A percentile compares a stretch with the other conserved stretches of the same genome.
These are phyloP conservation scores for Ceratocystis lukuohia DNA, from an alignment of 2,329 filamentous ascomycete genomes.

Conservation along the genomic window DNA sequence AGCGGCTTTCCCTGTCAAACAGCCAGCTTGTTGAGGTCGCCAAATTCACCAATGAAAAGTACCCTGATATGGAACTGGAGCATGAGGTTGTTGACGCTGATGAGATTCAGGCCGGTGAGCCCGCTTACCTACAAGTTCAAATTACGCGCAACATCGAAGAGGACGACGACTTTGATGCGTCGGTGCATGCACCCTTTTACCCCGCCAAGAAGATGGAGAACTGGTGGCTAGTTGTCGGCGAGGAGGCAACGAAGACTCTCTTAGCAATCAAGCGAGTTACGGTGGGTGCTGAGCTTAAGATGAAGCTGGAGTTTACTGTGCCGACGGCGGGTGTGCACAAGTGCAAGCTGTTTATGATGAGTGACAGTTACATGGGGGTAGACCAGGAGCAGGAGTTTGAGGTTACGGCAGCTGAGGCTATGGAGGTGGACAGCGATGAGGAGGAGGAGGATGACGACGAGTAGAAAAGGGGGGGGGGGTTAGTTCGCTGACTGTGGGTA, in stretches of 20 bases:
- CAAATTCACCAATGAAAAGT: slow-evolving; percentile 88
- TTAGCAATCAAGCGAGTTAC: slow-evolving; percentile 92
- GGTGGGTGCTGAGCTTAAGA: slow-evolving; percentile 62
- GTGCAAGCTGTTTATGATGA: slow-evolving; percentile 87
- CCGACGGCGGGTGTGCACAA: slow-evolving; percentile 73
- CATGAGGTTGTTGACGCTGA: slow-evolving; percentile 75
- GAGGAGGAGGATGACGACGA: slow-evolving; percentile 46
- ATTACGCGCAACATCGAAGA: slow-evolving; percentile 74
- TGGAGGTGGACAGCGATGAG: slow-evolving; percentile 86
- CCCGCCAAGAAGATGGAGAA: slow-evolving; percentile 87
- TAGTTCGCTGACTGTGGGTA: slow-evolving; percentile 1
- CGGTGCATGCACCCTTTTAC: slow-evolving; percentile 92
- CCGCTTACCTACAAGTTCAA: slow-evolving; percentile 69
- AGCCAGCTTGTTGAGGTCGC: slow-evolving; percentile 79
- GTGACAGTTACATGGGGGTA: slow-evolving; percentile 90
- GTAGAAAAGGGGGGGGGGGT: slow-evolving; percentile 26
- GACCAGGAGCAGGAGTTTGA: slow-evolving; percentile 89
- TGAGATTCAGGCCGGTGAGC: slow-evolving; percentile 63
- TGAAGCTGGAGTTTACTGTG: slow-evolving; percentile 77
- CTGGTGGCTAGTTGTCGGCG: slow-evolving; percentile 95
- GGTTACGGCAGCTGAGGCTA: slow-evolving; percentile 75
- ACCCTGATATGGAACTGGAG: slow-evolving; percentile 85
- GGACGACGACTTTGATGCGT: slow-evolving; percentile 55
- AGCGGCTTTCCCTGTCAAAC: slow-evolving; percentile 65
- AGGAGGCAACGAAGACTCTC: slow-evolving; percentile 75